Base-by-base conservation (phyloP, 768 basidiomycete species). In the Sarcomyxa edulis region DNA sequence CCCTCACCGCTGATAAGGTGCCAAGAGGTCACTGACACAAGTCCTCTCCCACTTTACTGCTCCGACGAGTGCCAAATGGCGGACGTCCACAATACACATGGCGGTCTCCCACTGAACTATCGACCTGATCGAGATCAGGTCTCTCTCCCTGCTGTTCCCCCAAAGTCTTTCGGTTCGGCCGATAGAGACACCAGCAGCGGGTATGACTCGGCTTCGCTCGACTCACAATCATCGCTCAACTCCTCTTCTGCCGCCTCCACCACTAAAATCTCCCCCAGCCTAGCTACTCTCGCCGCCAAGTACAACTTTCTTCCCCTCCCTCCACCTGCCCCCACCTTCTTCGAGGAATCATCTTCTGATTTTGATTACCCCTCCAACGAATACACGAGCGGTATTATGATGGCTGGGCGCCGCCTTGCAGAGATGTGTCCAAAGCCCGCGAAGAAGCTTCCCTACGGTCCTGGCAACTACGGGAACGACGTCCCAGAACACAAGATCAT, bases 11-110 rank as follows among this genome's bases (percentile, higher is more conserved):
- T 63, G 2, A 43, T 65, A 30, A 74, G 75, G 53, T 68, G 73
- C 29, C 78, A 78, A 32, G 77, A 78, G 8, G 68, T 87, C 61
- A 88, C 89, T 62, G 84, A 87, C 63, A 84, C 84, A 56, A 69
- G 69, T 1, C 86, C 84, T n/a, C 78, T 75, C 1, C 86, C 86
- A n/a, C 72, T 90, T 42, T 90, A 91, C 63, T 91, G 87, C 61
- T 89, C 86, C 1, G 83, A 86, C 45, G 74, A 81, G 51, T 91
- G 87, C 55, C 69, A 74, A 43, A 56, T 79, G 28, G 61, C 62
- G 27, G 87, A 90, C 56, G 54, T 79, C 48, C 64, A 66, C 50
- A 56, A 56, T 49, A 51, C 50, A 19, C 55, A 64, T 26, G 62
- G 62, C 24, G 61, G 55, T 37, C 60, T 71, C 33, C 66, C 66